Base-by-base conservation (phyloP, 805 yeast species). In the Ogataea trehaloabstinens region DNA sequence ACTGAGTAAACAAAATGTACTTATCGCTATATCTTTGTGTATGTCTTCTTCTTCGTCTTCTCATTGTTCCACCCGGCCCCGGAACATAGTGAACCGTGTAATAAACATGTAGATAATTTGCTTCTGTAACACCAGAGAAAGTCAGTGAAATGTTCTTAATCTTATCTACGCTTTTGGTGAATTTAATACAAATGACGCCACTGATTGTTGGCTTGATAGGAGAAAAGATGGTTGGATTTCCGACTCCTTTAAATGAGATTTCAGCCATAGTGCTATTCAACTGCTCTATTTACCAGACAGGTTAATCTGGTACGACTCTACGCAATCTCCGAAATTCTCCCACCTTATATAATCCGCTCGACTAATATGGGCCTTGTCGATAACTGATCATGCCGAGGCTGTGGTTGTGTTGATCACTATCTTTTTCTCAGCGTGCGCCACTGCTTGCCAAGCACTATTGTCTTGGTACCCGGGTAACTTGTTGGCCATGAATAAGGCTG, bases 221-320 rank as follows among this genome's bases (percentile, higher is more conserved):
- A 11, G 41, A 38, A 25, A 30, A 38, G 17, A 31, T 27, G 24
- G 28, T 38, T n/a, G 45, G 47, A 5, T 31, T 25, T 4, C 35
- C 18, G 19, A 34, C 36, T 19, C 37, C 32, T 19, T 38, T 28
- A 24, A 40, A 35, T 5, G 34, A 38, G 20, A 46, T 37, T 12
- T 29, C 25, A 16, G 41, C 45, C 46, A 42, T 40, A 6, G n/a
- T n/a, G n/a, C n/a, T n/a, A n/a, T n/a, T n/a, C n/a, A n/a, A n/a
- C n/a, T n/a, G n/a, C n/a, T n/a, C n/a, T n/a, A n/a, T n/a, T n/a
- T n/a, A n/a, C n/a, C n/a, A n/a, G n/a, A n/a, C n/a, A n/a, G n/a
- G n/a, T n/a, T n/a, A n/a, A n/a, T n/a, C n/a, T n/a, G n/a, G n/a
- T n/a, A n/a, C n/a, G n/a, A n/a, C n/a, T n/a, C n/a, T n/a, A n/a